Percentiles rank a stretch among this genome's conserved stretches.
These are phyloP conservation scores for Hemisphaericaspora nanyangensis DNA, from an alignment of 805 yeast species.

Conservation along the genomic window DNA sequence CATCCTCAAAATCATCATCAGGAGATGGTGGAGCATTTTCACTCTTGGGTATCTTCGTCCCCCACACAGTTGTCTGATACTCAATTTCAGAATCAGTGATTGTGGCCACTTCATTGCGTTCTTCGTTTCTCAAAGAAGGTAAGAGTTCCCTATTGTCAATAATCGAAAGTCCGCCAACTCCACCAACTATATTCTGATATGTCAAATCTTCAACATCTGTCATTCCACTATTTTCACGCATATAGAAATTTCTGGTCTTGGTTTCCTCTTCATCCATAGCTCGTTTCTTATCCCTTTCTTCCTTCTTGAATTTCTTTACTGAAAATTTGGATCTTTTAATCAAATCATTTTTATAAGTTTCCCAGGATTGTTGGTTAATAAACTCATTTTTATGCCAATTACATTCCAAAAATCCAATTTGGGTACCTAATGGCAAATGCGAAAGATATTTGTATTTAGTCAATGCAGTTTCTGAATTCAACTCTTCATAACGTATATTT, in stretches of 20 bases:
- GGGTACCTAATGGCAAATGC: conserved; percentile 83
- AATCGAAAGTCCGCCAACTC: conserved; percentile 32
- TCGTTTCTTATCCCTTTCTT: conserved; percentile 55
- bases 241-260: conserved; percentile 55
- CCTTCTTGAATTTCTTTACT: conserved; percentile 47
- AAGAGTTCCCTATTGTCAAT: conserved; percentile 36
- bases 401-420: conserved; percentile 78
- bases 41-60: conserved; percentile 52
- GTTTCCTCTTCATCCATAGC: conserved; percentile 59
- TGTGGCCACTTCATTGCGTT: not conserved
- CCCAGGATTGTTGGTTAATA: conserved; percentile 32
- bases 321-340: conserved; percentile 52
- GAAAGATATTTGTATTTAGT: conserved; percentile 69
- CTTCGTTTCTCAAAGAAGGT: conserved; percentile 21
- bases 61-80: conserved; percentile 67
- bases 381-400: conserved; percentile 58
- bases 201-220: conserved; percentile 15
- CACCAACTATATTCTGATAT: conserved; percentile 11
- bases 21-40: conserved; percentile 16
- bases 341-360: conserved; percentile 51
- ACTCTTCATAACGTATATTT: conserved; percentile 61
- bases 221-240: conserved; percentile 45
- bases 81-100: conserved; percentile 15
- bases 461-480: conserved; percentile 55
- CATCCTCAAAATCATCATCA: conserved; percentile 28